Conservation (phyloP, 1,284 basidiomycete genomes). For the Leucocoprinus gongylophorus region DNA sequence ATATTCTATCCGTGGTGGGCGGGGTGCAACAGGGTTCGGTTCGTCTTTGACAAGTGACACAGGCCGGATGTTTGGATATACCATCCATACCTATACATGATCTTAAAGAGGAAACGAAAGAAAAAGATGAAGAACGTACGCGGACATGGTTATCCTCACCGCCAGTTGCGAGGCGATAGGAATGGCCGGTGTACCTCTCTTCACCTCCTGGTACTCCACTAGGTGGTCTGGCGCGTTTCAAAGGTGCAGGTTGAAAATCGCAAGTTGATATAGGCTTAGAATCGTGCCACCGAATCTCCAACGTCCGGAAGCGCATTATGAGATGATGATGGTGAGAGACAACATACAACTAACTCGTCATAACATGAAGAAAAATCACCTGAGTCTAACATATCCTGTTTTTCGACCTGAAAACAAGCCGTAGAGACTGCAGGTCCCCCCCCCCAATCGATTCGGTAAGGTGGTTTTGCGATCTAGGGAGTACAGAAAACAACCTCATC, state of each 20-base stretch:
- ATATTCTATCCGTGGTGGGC: slow-evolving; percentile 92
- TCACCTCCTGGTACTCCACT: slow-evolving; percentile 38
- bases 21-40: slow-evolving; percentile 39
- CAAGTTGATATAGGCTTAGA: slow-evolving; percentile 90
- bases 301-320: slow-evolving; percentile 72
- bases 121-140: slow-evolving; percentile 37
- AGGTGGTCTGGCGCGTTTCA: slow-evolving; percentile 69
- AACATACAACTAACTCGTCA: not conserved
- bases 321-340: slow-evolving; percentile 8
- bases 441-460: not conserved
- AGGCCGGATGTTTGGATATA: slow-evolving; percentile 83
- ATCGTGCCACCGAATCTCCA: slow-evolving; percentile 94
- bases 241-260: slow-evolving; percentile 80
- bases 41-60: slow-evolving; percentile 50
- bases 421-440: not conserved
- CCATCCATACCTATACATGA: slow-evolving; percentile 77
- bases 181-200: slow-evolving; percentile 50
- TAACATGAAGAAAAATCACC: not conserved
- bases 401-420: not conserved
- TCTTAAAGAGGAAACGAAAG: slow-evolving; percentile 5
- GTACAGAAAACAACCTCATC: not conserved
- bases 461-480: slow-evolving; percentile 1
- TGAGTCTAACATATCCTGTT: not conserved
- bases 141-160: slow-evolving; percentile 97
- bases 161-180: slow-evolving; percentile 89